Evolutionary conservation across 768 basidiomycete genomes (phyloP), one percentile per base, ranked within the genome.

Genomic region (Hemileccinum impolitum): DNA sequence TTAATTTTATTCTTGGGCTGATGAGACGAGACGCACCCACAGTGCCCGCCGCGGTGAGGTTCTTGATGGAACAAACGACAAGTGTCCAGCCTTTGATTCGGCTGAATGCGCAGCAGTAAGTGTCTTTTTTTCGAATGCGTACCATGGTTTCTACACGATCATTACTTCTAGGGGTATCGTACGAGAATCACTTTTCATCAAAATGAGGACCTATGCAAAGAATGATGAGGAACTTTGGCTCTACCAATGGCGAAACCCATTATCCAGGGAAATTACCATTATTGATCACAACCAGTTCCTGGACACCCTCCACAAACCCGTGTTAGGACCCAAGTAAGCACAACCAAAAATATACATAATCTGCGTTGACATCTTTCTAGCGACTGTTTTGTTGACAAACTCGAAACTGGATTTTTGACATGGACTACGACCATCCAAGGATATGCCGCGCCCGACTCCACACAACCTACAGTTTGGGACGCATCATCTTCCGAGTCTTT

Each of bases 11-110:
- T 39, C 71, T 70, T 26, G 73, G 77, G 34, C 72, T 90, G 26
- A 71, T 90, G 46, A 77, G 84, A 57, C 74, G 87, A 61, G 87
- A 92, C 58, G 64, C 67, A 25, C 67, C 75, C 10, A 73, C 79
- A 15, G 64, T 78, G 3, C 70, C 82, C 13, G 75, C 75, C 4
- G 64, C 84, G 5, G 79, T 80, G 1, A 74, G 66, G 52, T 84
- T 90, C 62, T 80, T 91, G 64, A 70, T 87, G 56, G 72, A 75
- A 47, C 80, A 86, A 55, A 75, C 77, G 12, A 75, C 73, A n/a
- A 88, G 84, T 60, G 83, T 84, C 39, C 89, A 92, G 54, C 76
- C 84, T 2, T 75, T 79, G 18, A 85, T 87, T 53, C 76, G 88
- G 17, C 60, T 70, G n/a, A 74, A 72, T 45, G 81, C 81, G 2